Percentiles rank a stretch among this genome's conserved stretches.
These are phyloP conservation scores for Colletotrichum noveboracense DNA, from an alignment of 2,329 filamentous ascomycete species.

Conservation along the genomic window DNA sequence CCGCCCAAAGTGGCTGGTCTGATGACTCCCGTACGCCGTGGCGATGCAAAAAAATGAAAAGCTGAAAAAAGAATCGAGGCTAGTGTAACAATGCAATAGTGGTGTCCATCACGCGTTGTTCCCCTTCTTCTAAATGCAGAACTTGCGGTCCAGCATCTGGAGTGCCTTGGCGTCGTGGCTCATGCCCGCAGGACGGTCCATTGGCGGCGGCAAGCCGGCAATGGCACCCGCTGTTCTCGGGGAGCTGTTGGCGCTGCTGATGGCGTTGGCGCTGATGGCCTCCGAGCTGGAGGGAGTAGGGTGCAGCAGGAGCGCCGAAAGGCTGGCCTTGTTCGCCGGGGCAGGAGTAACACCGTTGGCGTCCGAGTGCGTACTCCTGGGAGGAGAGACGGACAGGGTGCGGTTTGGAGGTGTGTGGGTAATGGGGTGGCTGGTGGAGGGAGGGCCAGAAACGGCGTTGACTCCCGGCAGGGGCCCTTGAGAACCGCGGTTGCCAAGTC, in stretches of 20 bases:
- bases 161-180: constrained; percentile 70
- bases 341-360: constrained; percentile 21
- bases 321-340: constrained; percentile 46
- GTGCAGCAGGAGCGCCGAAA: constrained; percentile 57
- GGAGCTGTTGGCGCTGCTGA: constrained; percentile 52
- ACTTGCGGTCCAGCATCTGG: constrained; percentile 68
- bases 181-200: constrained; percentile 55
- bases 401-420: constrained; percentile 48
- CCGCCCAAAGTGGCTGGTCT: not conserved
- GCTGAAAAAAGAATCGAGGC: not conserved
- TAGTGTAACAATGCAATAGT: not conserved
- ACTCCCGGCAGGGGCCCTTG: constrained; percentile 47
- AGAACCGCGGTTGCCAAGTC: constrained; percentile 40
- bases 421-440: constrained; percentile 36
- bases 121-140: constrained; percentile 37
- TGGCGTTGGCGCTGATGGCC: constrained; percentile 49
- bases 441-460: constrained; percentile 25
- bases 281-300: constrained; percentile 52
- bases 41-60: constrained; percentile 7
- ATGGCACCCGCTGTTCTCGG: constrained; percentile 49
- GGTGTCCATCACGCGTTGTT: not conserved
- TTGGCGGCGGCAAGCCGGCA: constrained; percentile 57
- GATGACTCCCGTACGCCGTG: constrained; percentile 7
- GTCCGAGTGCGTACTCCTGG: constrained; percentile 45
- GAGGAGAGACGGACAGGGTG: constrained; percentile 54